Evolutionary conservation across 2,329 filamentous ascomycete species (phyloP).

Genomic region (Fusarium sp.): DNA sequence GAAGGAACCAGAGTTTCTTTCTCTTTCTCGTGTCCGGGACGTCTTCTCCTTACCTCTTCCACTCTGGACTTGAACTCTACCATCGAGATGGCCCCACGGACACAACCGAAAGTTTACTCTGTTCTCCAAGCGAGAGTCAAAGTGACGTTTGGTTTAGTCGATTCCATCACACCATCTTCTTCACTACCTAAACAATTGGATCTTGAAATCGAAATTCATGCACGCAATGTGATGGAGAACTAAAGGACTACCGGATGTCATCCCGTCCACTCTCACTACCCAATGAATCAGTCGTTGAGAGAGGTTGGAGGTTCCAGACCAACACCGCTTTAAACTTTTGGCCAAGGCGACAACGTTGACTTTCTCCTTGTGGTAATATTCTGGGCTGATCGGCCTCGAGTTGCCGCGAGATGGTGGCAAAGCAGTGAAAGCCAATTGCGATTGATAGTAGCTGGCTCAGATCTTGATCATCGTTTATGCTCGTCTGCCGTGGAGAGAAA

Average conservation of each 20-base stretch:
- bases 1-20: conserved; percentile 29
- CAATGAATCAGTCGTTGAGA: conserved; percentile 24
- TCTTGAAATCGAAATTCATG: conserved; percentile 13
- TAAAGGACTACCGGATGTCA: conserved; percentile 33
- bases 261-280: conserved; percentile 31
- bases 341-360: conserved; percentile 40
- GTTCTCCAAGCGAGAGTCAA: conserved; percentile 29
- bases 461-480: neutral
- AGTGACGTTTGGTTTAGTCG: conserved; percentile 38
- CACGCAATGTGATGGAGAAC: conserved; percentile 7
- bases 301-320: conserved; percentile 26
- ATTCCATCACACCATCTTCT: conserved; percentile 20
- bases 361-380: conserved; percentile 5
- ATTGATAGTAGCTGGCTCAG: conserved; percentile 3
- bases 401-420: conserved; percentile 22
- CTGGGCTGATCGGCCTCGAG: conserved; percentile 5
- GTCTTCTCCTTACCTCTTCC: neutral
- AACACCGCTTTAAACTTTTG: conserved; percentile 34
- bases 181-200: neutral
- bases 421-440: conserved; percentile 3
- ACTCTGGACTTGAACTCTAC: neutral
- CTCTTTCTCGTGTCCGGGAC: conserved; percentile 10
- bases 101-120: neutral
- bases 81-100: neutral
- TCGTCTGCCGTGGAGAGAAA: neutral